Base-by-base conservation (phyloP, 805 yeast species). In the Lipomyces anomalus region DNA sequence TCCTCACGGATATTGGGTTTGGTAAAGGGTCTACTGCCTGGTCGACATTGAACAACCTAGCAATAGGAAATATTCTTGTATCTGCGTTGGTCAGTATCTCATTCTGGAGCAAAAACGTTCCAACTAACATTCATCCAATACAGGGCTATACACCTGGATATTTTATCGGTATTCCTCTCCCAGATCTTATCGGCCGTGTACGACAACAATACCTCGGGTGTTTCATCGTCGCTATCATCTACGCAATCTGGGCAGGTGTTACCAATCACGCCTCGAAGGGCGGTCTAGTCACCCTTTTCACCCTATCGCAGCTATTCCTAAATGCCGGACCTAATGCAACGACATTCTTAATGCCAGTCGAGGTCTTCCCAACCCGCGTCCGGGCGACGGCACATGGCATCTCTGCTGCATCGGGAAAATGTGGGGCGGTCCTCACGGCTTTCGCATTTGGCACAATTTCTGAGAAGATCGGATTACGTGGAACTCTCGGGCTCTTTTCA, bases 41-140 rank as follows among this genome's bases (percentile, higher is more conserved):
- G 72, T 63, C 71, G 44, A 72, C 77, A 32, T 71, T 87, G 52
- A 80, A 80, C 71, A 77, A 86, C 66, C 66, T 82, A 49, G 84
- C 89, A 64, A 94, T 87, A 46, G 95, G 95, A 79, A 86, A 87
- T 69, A 76, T 86, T 73, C 85, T 86, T 69, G 74, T 86, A 66
- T 78, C 87, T 53, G 84, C 94, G 76, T 96, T 96, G 46, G 95
- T 28, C 13, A 28, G 32, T 28, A 28, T 13, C 32, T 28, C 13
- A 13, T 13, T 13, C 16, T 28, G 13, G 16, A 28, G 32, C 13
- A 13, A 28, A 28, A 28, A 28, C 16, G 13, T 13, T 28, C 32
- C 32, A 28, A 16, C 32, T 28, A 28, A 28, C 32, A 28, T 28
- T 13, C 16, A 28, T 13, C 16, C 32, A 28, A 13, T 16, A 13